Conservation (phyloP, 2,329 filamentous ascomycete genomes). For the Hypocreales sp. region DNA sequence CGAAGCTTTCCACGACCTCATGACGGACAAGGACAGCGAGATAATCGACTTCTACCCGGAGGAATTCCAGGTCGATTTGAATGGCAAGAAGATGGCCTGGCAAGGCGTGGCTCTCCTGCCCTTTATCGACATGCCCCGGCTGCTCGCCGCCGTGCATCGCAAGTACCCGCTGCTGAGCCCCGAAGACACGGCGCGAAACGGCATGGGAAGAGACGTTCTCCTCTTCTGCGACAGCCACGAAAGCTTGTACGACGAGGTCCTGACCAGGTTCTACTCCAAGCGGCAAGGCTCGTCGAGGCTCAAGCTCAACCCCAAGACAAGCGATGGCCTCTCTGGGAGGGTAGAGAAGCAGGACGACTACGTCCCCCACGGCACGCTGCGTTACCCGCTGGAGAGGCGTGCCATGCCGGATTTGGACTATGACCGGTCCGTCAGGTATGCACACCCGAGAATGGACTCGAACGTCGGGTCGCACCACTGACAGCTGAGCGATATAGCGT, state of each 20-base stretch:
- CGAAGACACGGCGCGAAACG: constrained; percentile 67
- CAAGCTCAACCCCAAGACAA: constrained; percentile 59
- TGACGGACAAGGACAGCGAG: constrained; percentile 74
- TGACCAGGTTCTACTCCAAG: constrained; percentile 81
- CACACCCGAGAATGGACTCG: neutral
- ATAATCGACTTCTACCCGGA: constrained; percentile 98
- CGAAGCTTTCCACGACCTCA: constrained; percentile 73
- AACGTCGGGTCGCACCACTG: neutral
- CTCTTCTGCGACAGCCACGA: constrained; percentile 73
- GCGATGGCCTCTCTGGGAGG: constrained; percentile 63
- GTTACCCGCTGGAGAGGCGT: constrained; percentile 58
- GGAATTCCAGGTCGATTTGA: constrained; percentile 84
- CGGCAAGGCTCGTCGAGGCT: constrained; percentile 53
- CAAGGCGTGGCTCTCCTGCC: constrained; percentile 87
- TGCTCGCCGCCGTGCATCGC: constrained; percentile 67
- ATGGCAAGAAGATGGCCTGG: constrained; percentile 98
- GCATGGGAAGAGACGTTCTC: constrained; percentile 64
- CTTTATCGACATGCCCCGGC: constrained; percentile 84
- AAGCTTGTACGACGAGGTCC: constrained; percentile 68
- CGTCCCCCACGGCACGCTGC: constrained; percentile 67
- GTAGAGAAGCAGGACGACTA: constrained; percentile 73
- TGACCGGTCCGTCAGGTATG: constrained; percentile 72
- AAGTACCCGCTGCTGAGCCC: constrained; percentile 67
- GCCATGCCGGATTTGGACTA: constrained; percentile 66
- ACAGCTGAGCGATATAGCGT: constrained; percentile 40